A percentile compares a stretch with the other conserved stretches of the same genome.
Conservation (phyloP, 2,329 filamentous ascomycete species). For the Proliferodiscus dingleyae region DNA sequence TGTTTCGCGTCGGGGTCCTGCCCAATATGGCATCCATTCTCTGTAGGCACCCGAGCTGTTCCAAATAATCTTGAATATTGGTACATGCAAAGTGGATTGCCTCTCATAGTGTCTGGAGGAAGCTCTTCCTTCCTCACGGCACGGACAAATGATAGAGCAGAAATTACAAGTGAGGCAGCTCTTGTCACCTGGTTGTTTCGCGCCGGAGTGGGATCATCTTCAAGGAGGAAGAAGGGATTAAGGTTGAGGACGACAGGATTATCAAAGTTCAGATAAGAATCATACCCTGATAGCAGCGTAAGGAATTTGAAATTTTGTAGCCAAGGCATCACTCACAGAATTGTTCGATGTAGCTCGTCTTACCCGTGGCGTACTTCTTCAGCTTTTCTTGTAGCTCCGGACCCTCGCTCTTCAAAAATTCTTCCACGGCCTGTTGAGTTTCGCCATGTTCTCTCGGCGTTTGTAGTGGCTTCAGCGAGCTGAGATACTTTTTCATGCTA, state of each 20-base stretch:
- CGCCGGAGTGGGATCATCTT: conserved; percentile 94
- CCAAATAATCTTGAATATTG: conserved; percentile 95
- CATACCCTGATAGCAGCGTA: conserved; percentile 67
- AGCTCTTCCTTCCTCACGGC: conserved; percentile 91
- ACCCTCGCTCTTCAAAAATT: conserved; percentile 78
- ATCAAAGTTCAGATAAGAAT: conserved; percentile 96
- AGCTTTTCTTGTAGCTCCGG: conserved; percentile 82
- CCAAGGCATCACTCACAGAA: conserved; percentile 66
- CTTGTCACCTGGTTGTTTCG: conserved; percentile 95
- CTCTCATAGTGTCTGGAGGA: conserved; percentile 78
- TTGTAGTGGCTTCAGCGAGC: conserved; percentile 76
- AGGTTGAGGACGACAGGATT: conserved; percentile 96
- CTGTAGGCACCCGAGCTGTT: conserved; percentile 88
- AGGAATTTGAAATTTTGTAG: not conserved
- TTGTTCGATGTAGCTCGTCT: conserved; percentile 96
- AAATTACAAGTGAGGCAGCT: conserved; percentile 86
- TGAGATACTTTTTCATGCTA: conserved; percentile 74
- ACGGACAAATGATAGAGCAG: conserved; percentile 84
- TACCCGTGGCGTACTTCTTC: conserved; percentile 83
- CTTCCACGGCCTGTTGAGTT: conserved; percentile 71
- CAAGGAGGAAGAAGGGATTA: conserved; percentile 95
- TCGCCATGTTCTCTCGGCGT: conserved; percentile 75
- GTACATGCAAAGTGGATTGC: conserved; percentile 91
- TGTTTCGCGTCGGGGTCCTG: conserved; percentile 93
- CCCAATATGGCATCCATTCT: conserved; percentile 91